Evolutionary conservation across 441 rosid species (phyloP), one percentile per base, ranked within the genome.

Genomic region (Erodium texanum): DNA sequence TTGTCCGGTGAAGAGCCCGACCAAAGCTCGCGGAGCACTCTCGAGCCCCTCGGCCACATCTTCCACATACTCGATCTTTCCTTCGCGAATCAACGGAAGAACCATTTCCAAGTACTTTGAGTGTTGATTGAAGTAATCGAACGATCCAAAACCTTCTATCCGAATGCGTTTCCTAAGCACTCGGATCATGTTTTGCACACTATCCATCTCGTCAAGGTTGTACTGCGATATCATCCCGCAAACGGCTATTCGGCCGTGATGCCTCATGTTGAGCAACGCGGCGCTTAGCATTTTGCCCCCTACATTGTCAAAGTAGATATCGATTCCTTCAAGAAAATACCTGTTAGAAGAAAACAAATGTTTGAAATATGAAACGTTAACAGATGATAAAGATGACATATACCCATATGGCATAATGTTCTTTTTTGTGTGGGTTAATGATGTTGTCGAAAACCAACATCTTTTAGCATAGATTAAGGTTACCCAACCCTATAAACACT

Each of bases 161-260:
- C 77, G 79, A 15, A 79, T 67, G 9, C 80, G 68, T 16, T 76
- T 79, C 22, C 9, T 27, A 7, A 78, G 64, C 9, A 80, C 62
- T 24, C 27, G 16, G 23, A 48, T 11, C 54, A 80, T 19, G 59
- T 79, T 80, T 54, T 62, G 64, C 1, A 80, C 61, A 0, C 83
- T 83, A 69, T 80, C 82, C 0, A 77, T 73, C 32, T 75, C 48
- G 15, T 75, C 73, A 8, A 76, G 77, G 32, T 74, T 75, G 78
- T 81, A 81, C 38, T 81, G 82, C 4, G 82, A 82, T 58, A 82
- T 80, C 86, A 79, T 80, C 56, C 84, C 86, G 10, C 83, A 82
- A 24, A 69, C 68, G 0, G 76, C 74, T 38, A 81, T 70, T 8
- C 78, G 75, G 18, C 78, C 84, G 0, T 27, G 56, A 16, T 16